Evolutionary conservation across 2,329 filamentous ascomycete species (phyloP).

Genomic region (Venturia asperata): DNA sequence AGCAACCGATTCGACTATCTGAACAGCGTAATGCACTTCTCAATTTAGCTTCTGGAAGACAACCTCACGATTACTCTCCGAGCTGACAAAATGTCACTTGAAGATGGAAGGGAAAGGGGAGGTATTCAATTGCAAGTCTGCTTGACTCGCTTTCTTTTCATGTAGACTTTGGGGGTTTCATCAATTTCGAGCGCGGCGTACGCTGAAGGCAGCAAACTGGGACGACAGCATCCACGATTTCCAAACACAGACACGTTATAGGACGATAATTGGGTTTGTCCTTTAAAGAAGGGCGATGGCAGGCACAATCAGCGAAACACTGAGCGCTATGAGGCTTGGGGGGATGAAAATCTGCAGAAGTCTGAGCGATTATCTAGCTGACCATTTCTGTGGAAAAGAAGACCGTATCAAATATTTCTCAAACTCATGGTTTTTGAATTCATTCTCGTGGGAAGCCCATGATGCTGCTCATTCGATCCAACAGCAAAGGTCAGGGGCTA

Average conservation of each 20-base stretch:
- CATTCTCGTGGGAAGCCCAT: too few relatives aligned
- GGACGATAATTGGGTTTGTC: background rate
- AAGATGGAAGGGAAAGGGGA: background rate
- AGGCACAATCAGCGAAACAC: background rate
- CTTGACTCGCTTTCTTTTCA: background rate
- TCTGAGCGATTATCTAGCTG: background rate
- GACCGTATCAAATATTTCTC: background rate
- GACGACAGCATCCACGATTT: background rate
- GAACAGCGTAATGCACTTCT: conserved; percentile 2
- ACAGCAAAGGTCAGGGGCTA: too few relatives aligned
- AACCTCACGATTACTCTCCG: conserved; percentile 2
- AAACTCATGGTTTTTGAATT: background rate
- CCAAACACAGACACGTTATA: background rate
- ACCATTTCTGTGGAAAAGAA: too few relatives aligned
- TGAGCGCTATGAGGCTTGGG: background rate
- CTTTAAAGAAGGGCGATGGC: background rate
- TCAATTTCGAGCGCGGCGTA: conserved; percentile 5
- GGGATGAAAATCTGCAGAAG: background rate
- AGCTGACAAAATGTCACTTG: background rate
- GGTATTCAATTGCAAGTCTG: background rate
- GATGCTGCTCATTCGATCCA: too few relatives aligned
- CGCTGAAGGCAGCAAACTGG: background rate
- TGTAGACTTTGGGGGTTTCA: background rate
- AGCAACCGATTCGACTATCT: conserved; percentile 4
- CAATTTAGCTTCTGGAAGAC: background rate